phyloP scores from a whole-genome alignment of 2,329 filamentous ascomycete species.

The Balansia obtecta region DNA sequence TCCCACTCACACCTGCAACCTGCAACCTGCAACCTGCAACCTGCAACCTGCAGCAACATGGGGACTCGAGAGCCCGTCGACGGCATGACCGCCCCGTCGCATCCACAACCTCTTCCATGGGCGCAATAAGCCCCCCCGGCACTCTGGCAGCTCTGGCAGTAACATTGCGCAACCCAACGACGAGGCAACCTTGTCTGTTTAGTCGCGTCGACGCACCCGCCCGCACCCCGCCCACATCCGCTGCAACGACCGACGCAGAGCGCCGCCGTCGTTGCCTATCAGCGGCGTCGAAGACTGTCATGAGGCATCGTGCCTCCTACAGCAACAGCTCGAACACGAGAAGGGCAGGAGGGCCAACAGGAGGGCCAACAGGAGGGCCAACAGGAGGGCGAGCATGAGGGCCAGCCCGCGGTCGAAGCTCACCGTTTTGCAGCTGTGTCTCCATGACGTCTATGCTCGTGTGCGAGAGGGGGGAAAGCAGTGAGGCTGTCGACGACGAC shows the following conservation, averaged over 20 bases:
- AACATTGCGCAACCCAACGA: not conserved
- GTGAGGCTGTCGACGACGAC: not conserved
- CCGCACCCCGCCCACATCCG: no score
- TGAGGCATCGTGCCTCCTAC: not conserved
- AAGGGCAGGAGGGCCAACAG: no score
- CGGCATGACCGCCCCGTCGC: slow-evolving; percentile 1
- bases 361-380: no score
- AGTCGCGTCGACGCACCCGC: not conserved
- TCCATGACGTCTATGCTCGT: not conserved
- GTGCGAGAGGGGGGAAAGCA: not conserved
- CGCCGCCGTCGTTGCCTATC: not conserved
- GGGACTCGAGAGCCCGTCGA: not conserved
- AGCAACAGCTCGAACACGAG: no score
- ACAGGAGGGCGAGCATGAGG: no score
- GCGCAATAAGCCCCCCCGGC: not conserved
- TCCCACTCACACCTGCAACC: no score
- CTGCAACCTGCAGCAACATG: not conserved
- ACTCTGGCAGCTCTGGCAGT: not conserved
- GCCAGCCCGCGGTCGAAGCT: not conserved
- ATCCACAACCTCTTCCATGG: not conserved
- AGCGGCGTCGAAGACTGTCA: not conserved
- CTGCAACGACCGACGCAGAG: not conserved
- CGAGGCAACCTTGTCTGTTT: not conserved
- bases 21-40: no score
- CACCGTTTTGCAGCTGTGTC: not conserved